Evolutionary conservation across 2,329 filamentous ascomycete genomes (phyloP).

Genomic region (Phoma herbarum): DNA sequence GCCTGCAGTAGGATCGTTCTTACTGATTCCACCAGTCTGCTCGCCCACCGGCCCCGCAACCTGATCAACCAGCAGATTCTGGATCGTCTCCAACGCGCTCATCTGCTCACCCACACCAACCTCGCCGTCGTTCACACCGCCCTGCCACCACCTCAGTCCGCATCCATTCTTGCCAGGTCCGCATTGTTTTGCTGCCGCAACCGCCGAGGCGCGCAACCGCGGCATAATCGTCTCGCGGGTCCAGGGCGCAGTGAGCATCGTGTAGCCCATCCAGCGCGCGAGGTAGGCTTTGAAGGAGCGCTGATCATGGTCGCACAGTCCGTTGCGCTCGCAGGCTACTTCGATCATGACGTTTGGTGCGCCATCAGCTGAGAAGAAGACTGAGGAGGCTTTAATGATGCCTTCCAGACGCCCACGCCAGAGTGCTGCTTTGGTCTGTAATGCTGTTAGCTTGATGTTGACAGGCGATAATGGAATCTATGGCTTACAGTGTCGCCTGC

Average conservation of each 20-base stretch:
- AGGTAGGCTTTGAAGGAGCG: constrained; percentile 56
- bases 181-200: constrained; percentile 64
- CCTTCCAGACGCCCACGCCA: constrained; percentile 39
- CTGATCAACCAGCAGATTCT: constrained; percentile 53
- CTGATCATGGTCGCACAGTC: constrained; percentile 58
- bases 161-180: constrained; percentile 59
- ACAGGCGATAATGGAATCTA: not conserved
- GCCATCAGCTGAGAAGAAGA: constrained; percentile 59
- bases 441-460: not conserved
- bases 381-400: constrained; percentile 47
- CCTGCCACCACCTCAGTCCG: constrained; percentile 55
- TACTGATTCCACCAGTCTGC: constrained; percentile 60
- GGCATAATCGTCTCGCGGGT: constrained; percentile 56
- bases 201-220: constrained; percentile 62
- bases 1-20: constrained; percentile 56
- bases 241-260: constrained; percentile 49
- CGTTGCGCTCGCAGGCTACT: constrained; percentile 55
- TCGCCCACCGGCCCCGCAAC: constrained; percentile 55
- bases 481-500: constrained; percentile 41
- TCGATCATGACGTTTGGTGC: constrained; percentile 55
- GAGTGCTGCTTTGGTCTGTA: constrained; percentile 25
- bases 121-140: constrained; percentile 56
- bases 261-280: constrained; percentile 52
- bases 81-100: constrained; percentile 64
- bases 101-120: constrained; percentile 67